Conservation (phyloP, 2,329 filamentous ascomycete genomes). For the Phaeosphaeriaceae sp. region DNA sequence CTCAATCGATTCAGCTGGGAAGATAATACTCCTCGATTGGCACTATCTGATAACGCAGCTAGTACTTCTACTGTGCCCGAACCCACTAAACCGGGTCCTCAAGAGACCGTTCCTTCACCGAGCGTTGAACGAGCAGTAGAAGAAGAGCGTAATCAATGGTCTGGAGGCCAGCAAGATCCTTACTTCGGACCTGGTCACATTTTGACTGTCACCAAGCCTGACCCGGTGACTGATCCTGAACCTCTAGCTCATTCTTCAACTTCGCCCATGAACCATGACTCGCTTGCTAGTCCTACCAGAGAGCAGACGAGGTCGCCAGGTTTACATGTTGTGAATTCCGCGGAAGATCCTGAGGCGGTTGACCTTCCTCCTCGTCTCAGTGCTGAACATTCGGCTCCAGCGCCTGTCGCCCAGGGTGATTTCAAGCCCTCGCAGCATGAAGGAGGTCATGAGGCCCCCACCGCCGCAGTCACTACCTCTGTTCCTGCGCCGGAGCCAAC, state of each 20-base stretch:
- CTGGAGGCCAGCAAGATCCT: constrained; percentile 26
- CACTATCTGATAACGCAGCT: constrained; percentile 16
- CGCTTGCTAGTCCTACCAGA: constrained; percentile 24
- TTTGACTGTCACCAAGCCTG: constrained; percentile 29
- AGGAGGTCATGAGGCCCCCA: constrained; percentile 5
- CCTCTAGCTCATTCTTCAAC: constrained; percentile 17
- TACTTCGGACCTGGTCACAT: constrained; percentile 39
- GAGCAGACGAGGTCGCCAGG: constrained; percentile 36
- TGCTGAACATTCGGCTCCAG: constrained; percentile 23
- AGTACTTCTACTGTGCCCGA: constrained; percentile 13
- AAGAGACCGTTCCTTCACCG: constrained; percentile 15
- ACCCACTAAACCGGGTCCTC: constrained; percentile 13
- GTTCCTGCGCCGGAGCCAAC: constrained; percentile 4
- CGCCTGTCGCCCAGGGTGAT: constrained; percentile 17
- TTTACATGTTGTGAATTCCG: constrained; percentile 55
- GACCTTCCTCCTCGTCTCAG: constrained; percentile 46
- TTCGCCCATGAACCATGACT: constrained; percentile 21
- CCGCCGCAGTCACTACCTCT: constrained; percentile 12
- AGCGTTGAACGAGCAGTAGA: constrained; percentile 22
- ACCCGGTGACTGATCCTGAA: constrained; percentile 26
- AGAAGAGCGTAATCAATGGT: constrained; percentile 22
- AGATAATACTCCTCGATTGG: constrained; percentile 18
- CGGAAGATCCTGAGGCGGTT: constrained; percentile 44
- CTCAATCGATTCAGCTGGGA: constrained; percentile 45
- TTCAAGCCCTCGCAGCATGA: constrained; percentile 10